These are phyloP conservation scores for Dicorynia guianensis DNA, from an alignment of 306 rosid genomes.

Conservation along the genomic window DNA sequence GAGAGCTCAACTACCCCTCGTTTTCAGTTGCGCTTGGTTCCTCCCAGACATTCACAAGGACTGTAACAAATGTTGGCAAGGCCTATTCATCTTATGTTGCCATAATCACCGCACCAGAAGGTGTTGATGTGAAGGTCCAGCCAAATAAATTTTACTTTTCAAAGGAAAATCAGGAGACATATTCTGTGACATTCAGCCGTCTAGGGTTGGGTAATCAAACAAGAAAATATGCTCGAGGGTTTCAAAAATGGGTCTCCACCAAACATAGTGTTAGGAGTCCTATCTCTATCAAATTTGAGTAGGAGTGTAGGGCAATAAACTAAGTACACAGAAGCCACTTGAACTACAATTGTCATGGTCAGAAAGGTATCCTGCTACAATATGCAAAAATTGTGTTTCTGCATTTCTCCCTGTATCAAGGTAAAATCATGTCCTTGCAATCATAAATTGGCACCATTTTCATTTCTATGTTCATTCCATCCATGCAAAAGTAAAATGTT, in stretches of 20 bases:
- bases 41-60: slow-evolving; percentile 68
- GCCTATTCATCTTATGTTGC: slow-evolving; percentile 55
- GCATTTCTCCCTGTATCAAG: neutral
- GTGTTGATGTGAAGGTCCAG: slow-evolving; percentile 58
- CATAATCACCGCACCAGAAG: slow-evolving; percentile 56
- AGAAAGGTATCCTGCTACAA: slow-evolving; percentile 25
- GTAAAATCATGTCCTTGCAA: neutral
- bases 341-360: slow-evolving; percentile 21
- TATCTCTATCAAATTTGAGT: slow-evolving; percentile 51
- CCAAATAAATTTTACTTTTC: slow-evolving; percentile 63
- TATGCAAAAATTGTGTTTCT: neutral
- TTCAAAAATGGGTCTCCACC: slow-evolving; percentile 60
- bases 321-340: slow-evolving; percentile 34
- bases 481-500: neutral
- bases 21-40: slow-evolving; percentile 63
- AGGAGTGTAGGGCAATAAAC: neutral
- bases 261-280: slow-evolving; percentile 61
- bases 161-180: slow-evolving; percentile 56
- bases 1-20: slow-evolving; percentile 81
- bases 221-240: slow-evolving; percentile 58
- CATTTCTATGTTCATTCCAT: slow-evolving; percentile 23
- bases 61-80: slow-evolving; percentile 78
- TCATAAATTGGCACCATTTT: neutral
- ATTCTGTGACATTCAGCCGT: slow-evolving; percentile 57
- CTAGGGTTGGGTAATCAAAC: slow-evolving; percentile 37